Conservation (phyloP, 1,284 basidiomycete genomes). For the Moesziomyces sp. region DNA sequence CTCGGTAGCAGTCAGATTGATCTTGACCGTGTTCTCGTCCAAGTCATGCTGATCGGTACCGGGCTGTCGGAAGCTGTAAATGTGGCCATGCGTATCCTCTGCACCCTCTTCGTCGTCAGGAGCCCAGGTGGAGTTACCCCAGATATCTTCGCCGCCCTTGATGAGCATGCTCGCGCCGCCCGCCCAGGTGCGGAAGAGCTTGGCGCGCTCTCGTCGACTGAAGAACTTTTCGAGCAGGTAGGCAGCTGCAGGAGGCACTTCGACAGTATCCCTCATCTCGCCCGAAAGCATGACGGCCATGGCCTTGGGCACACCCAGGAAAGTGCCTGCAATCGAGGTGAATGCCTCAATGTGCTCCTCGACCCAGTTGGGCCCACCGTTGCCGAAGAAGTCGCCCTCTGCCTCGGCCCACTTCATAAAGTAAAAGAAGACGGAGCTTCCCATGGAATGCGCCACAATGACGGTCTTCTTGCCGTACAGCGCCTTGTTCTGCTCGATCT, state of each 20-base stretch:
- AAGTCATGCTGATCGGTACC: constrained; percentile 32
- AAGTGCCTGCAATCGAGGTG: constrained; percentile 82
- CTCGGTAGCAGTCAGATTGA: constrained; percentile 77
- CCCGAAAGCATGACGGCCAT: constrained; percentile 94
- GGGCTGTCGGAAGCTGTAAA: constrained; percentile 80
- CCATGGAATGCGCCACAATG: constrained; percentile 79
- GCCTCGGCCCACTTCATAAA: constrained; percentile 92
- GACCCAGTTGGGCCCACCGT: constrained; percentile 89
- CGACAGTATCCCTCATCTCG: constrained; percentile 90
- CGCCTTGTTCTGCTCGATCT: constrained; percentile 82
- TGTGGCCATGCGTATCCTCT: constrained; percentile 74
- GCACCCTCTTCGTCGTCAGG: constrained; percentile 55
- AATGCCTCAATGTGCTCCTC: constrained; percentile 74
- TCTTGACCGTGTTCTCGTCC: constrained; percentile 37
- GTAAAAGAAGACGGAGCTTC: constrained; percentile 64
- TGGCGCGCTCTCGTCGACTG: constrained; percentile 86
- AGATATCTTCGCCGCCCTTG: constrained; percentile 87
- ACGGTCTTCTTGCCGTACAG: constrained; percentile 85
- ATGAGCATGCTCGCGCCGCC: constrained; percentile 78
- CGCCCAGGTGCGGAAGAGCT: constrained; percentile 93
- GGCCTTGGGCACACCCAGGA: constrained; percentile 83
- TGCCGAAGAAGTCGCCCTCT: constrained; percentile 76
- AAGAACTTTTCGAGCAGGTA: constrained; percentile 78
- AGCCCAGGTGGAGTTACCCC: constrained; percentile 77
- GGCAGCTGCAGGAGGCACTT: constrained; percentile 84